A percentile compares a stretch with the other conserved stretches of the same genome.
Evolutionary conservation across 768 basidiomycete genomes (phyloP).

Genomic region (Podaxis pistillaris): DNA sequence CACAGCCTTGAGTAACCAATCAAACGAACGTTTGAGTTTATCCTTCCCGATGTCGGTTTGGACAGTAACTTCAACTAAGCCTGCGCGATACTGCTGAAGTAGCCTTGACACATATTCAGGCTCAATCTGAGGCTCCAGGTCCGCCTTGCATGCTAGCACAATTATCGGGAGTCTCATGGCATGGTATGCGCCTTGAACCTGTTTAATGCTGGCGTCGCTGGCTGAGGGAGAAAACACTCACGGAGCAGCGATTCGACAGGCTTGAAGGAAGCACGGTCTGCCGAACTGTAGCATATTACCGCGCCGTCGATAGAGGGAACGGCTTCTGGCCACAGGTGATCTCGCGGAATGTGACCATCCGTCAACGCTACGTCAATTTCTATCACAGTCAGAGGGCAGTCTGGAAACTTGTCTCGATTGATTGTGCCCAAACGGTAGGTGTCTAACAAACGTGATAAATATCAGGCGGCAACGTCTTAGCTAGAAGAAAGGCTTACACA

Average conservation of each 20-base stretch:
- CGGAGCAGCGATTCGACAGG: constrained; percentile 70
- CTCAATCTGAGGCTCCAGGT: constrained; percentile 59
- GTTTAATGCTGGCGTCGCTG: neutral
- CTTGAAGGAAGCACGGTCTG: constrained; percentile 56
- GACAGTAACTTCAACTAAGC: constrained; percentile 73
- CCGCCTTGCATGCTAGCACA: constrained; percentile 87
- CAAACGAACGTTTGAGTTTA: constrained; percentile 74
- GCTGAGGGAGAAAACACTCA: constrained; percentile 38
- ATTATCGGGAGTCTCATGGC: constrained; percentile 61
- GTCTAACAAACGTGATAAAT: constrained; percentile 22
- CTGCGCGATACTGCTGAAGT: constrained; percentile 65
- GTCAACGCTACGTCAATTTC: constrained; percentile 50
- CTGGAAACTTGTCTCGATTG: constrained; percentile 25
- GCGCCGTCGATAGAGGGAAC: constrained; percentile 71
- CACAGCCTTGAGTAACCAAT: constrained; percentile 70
- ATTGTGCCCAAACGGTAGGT: constrained; percentile 26
- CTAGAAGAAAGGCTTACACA: constrained; percentile 9
- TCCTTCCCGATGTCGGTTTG: constrained; percentile 55
- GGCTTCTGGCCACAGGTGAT: constrained; percentile 45
- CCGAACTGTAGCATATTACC: constrained; percentile 84
- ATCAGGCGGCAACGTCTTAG: neutral
- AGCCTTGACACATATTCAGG: constrained; percentile 49
- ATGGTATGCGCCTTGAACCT: constrained; percentile 51
- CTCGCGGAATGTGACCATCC: constrained; percentile 26
- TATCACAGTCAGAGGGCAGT: constrained; percentile 48